Evolutionary conservation across 805 yeast species (phyloP), one percentile per base, ranked within the genome.

Genomic region (Starmerella tilneyi): DNA sequence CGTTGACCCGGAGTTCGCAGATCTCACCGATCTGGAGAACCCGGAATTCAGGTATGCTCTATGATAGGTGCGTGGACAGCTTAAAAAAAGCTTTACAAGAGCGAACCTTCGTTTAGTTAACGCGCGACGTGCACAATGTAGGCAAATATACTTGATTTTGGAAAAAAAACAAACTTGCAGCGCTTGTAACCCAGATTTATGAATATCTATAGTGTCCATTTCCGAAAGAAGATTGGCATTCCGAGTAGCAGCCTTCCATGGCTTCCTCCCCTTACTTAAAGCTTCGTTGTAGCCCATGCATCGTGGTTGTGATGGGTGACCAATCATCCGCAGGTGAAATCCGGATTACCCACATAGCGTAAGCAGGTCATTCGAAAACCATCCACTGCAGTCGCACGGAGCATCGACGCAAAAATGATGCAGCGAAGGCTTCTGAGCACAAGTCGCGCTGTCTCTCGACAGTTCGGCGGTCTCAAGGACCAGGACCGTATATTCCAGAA

Each of bases 401-500:
- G 24, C 27, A 29, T 23, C 21, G 33, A 21, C 24, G 26, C 3
- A 28, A 22, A 27, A 15, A 40, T 38, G 47, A 46, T 46, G 50
- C 47, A 46, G 41, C 51, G 54, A 27, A 53, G 54, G 47, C 46
- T 50, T 38, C 22, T 50, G 39, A 46, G 52, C 48, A 41, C 52
- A 27, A 23, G 49, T 38, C 47, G 52, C 28, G 47, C 36, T 39
- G 45, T 42, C 20, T 34, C 48, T 20, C 56, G 81, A 49, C 65
- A 68, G 33, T 74, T 77, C 58, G 94, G 94, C 26, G 89, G 88
- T 11, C 72, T 84, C 53, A 72, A 73, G 56, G 94, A 84, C 66
- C 78, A 74, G 62, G 94, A 84, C 67, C 76, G 94, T 58, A 84
- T 84, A 56, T 84, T 84, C 66, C 94, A 84, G 66, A 84, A 84